These are phyloP conservation scores for Talaromyces verruculosus DNA, from an alignment of 2,329 filamentous ascomycete species.

Conservation along the genomic window DNA sequence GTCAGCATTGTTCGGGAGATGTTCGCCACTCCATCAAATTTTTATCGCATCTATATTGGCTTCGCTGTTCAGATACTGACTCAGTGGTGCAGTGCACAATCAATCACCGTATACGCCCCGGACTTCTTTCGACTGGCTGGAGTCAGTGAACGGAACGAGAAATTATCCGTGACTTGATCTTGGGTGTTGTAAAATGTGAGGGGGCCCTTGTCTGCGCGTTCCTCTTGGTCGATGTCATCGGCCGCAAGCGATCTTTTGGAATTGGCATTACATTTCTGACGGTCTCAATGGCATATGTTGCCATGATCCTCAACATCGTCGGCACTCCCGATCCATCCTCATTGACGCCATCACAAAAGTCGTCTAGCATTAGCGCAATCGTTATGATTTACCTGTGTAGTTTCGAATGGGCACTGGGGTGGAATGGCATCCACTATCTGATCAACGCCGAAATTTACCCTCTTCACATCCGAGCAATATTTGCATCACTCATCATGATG, in stretches of 20 bases:
- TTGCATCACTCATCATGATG: slow-evolving; percentile 71
- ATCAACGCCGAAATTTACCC: slow-evolving; percentile 77
- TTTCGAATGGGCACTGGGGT: slow-evolving; percentile 57
- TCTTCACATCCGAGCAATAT: slow-evolving; percentile 68
- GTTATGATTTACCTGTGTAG: slow-evolving; percentile 73
- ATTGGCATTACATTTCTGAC: not conserved
- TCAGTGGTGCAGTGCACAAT: slow-evolving; percentile 12
- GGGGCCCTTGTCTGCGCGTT: slow-evolving; percentile 22
- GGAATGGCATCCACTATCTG: slow-evolving; percentile 77
- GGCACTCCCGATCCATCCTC: slow-evolving; percentile 19
- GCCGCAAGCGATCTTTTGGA: slow-evolving; percentile 13
- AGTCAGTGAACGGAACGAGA: slow-evolving; percentile 20
- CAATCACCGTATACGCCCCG: slow-evolving; percentile 25
- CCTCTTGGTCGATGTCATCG: slow-evolving; percentile 24
- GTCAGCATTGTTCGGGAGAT: too few species aligned
- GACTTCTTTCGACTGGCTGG: slow-evolving; percentile 24
- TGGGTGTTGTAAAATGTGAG: slow-evolving; percentile 24
- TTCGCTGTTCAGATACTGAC: not conserved
- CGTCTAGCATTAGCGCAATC: slow-evolving; percentile 65
- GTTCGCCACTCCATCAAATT: slow-evolving; percentile 43
- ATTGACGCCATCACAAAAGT: slow-evolving; percentile 52
- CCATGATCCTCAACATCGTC: slow-evolving; percentile 31
- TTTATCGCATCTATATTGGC: not conserved
- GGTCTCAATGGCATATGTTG: not conserved
- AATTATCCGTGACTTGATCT: slow-evolving; percentile 24